These are phyloP conservation scores for Ogataea naganishii DNA, from an alignment of 805 yeast species.

Conservation along the genomic window DNA sequence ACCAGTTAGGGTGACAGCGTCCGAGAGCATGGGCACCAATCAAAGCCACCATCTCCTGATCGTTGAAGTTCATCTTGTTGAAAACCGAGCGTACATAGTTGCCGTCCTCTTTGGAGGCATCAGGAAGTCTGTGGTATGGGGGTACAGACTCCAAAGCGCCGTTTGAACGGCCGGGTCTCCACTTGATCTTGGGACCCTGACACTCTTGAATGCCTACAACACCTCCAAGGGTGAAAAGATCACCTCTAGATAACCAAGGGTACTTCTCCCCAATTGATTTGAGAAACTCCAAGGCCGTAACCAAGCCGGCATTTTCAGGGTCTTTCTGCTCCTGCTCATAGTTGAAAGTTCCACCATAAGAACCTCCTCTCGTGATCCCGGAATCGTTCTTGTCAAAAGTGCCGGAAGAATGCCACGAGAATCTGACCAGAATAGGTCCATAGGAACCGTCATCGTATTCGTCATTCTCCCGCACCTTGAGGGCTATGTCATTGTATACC, in stretches of 20 bases:
- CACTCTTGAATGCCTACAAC: slow-evolving; percentile 53
- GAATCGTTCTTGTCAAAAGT: slow-evolving; percentile 33
- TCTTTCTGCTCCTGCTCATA: slow-evolving; percentile 41
- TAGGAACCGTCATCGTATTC: slow-evolving; percentile 57
- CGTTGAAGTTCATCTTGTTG: slow-evolving; percentile 37
- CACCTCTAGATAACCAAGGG: slow-evolving; percentile 59
- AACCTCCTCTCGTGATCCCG: slow-evolving; percentile 34
- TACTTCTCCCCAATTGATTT: slow-evolving; percentile 44
- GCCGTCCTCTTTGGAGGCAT: slow-evolving; percentile 34
- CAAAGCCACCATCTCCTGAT: slow-evolving; percentile 36
- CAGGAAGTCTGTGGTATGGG: slow-evolving; percentile 42
- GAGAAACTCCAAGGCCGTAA: slow-evolving; percentile 45
- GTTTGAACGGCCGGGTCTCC: slow-evolving; percentile 46
- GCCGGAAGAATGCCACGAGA: slow-evolving; percentile 44
- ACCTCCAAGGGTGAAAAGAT: slow-evolving; percentile 68
- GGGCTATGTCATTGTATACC: slow-evolving; percentile 68
- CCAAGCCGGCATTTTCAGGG: slow-evolving; percentile 41
- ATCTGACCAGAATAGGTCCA: slow-evolving; percentile 37
- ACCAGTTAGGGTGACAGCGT: slow-evolving; percentile 40
- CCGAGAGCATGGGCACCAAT: slow-evolving; percentile 43
- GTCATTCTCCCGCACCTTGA: slow-evolving; percentile 42
- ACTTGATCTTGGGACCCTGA: slow-evolving; percentile 54
- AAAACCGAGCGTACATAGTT: slow-evolving; percentile 38
- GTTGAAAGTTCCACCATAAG: slow-evolving; percentile 49
- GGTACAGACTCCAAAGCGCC: slow-evolving; percentile 26